Base-by-base conservation (phyloP, 768 basidiomycete species). In the Psilocybe subaeruginosa region DNA sequence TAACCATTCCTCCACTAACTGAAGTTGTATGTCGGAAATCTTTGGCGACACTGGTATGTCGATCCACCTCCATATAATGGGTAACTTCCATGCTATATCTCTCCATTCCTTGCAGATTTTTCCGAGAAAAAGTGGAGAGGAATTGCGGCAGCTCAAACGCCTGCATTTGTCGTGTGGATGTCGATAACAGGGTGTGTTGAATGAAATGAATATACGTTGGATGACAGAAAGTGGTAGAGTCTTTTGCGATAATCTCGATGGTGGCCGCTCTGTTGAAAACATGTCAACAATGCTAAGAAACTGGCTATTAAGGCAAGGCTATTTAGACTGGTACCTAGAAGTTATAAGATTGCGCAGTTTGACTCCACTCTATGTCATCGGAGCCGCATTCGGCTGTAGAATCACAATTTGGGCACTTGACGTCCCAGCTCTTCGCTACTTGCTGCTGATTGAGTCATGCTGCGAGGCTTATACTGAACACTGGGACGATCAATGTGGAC, bases 41-140 rank as follows among this genome's bases (percentile, higher is more conserved):
- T 41, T 29, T 12, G 5, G 8, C 5, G 33, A 11, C 12, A 54
- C 53, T 14, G 23, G 23, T 7, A 60, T 49, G 23, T 60, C 54
- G 33, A 60, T 55, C 47, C 54, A 55, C 4, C 3, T 35, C 59
- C 59, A 60, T 17, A 60, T 16, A n/a, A 23, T 43, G 0, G 59
- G 53, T 5, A 54, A 47, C 3, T 37, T 54, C 59, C 59, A 60
- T 1, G 59, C 59, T 11, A 60, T 41, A 9, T 41, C 27, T 41
- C 59, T 49, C 59, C 59, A 60, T 31, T 54, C 54, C 43, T 48
- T 49, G 48, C 54, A 60, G n/a, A 60, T 27, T 39, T 48, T 60
- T 23, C 59, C 59, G 16, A 60, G 54, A 19, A 55, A 14, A 11
- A 60, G 53, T n/a, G 53, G 46, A 29, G 16, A 49, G 8, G 59